Conservation (phyloP, 805 yeast genomes). For the Candida loeiensis region DNA sequence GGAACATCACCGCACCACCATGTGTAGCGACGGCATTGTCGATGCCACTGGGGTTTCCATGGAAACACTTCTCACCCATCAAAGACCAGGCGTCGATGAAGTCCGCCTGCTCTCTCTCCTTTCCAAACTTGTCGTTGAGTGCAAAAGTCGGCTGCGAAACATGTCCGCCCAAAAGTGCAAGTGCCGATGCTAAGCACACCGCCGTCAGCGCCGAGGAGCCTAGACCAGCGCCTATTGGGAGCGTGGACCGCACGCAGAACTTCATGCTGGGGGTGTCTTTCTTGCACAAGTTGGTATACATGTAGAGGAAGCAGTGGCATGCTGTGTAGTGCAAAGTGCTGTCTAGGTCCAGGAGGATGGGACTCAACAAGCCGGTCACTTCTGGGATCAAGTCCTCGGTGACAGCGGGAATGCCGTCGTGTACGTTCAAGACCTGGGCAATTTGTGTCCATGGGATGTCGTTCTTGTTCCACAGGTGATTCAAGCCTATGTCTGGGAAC, state of each 20-base stretch:
- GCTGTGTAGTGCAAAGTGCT: constrained; percentile 69
- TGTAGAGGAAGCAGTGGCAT: constrained; percentile 78
- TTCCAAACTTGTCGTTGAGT: constrained; percentile 27
- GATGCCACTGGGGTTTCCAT: constrained; percentile 95
- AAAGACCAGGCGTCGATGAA: constrained; percentile 84
- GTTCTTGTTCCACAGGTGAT: constrained; percentile 56
- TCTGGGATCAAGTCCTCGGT: constrained; percentile 60
- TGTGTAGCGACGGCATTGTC: constrained; percentile 94
- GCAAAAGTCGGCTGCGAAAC: constrained; percentile 37
- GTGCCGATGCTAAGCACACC: constrained; percentile 77
- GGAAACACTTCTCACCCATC: constrained; percentile 92
- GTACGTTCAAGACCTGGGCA: constrained; percentile 18
- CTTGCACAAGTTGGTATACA: constrained; percentile 58
- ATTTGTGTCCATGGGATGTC: constrained; percentile 60
- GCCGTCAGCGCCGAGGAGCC: constrained; percentile 92
- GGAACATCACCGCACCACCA: constrained; percentile 94
- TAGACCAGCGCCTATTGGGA: constrained; percentile 95
- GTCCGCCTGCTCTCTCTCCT: constrained; percentile 40
- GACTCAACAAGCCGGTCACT: constrained; percentile 47
- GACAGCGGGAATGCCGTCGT: constrained; percentile 23
- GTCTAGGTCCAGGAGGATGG: constrained; percentile 42
- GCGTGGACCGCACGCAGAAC: constrained; percentile 71
- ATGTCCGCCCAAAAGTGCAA: constrained; percentile 58
- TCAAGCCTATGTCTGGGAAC: constrained; percentile 78
- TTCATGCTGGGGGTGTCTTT: constrained; percentile 46